phyloP scores from a whole-genome alignment of 768 basidiomycete genomes.

The Termitomyces heimii region DNA sequence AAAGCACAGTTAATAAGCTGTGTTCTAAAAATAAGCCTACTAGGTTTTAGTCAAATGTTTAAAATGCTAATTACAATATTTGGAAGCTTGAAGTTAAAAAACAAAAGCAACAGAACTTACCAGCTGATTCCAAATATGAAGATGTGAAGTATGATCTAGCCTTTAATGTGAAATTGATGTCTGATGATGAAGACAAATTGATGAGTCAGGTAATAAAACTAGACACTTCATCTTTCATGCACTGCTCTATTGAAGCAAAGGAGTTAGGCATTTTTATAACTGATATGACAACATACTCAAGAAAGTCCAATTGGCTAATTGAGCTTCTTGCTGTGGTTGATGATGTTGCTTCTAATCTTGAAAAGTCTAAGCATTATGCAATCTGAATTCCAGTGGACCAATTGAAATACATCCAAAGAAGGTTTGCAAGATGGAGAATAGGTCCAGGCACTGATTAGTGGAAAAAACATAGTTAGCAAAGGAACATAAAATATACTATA shows the following conservation, averaged over 20 bases:
- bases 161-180: neutral
- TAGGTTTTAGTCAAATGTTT: neutral
- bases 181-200: neutral
- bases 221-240: neutral
- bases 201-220: neutral
- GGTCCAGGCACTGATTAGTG: neutral
- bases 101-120: neutral
- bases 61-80: neutral
- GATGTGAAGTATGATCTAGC: neutral
- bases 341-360: neutral
- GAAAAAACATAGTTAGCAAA: neutral
- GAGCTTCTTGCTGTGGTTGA: neutral
- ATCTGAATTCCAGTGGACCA: neutral
- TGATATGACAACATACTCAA: neutral
- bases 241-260: neutral
- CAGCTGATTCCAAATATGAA: neutral
- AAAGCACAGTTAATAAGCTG: neutral
- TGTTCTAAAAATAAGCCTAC: neutral
- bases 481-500: neutral
- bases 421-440: neutral
- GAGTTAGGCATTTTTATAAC: neutral
- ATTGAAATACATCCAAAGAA: neutral
- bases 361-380: neutral
- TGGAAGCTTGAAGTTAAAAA: neutral
- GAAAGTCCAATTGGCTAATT: neutral